These are phyloP conservation scores for Pyrus betulifolia DNA, from an alignment of 306 rosid genomes.

Conservation along the genomic window DNA sequence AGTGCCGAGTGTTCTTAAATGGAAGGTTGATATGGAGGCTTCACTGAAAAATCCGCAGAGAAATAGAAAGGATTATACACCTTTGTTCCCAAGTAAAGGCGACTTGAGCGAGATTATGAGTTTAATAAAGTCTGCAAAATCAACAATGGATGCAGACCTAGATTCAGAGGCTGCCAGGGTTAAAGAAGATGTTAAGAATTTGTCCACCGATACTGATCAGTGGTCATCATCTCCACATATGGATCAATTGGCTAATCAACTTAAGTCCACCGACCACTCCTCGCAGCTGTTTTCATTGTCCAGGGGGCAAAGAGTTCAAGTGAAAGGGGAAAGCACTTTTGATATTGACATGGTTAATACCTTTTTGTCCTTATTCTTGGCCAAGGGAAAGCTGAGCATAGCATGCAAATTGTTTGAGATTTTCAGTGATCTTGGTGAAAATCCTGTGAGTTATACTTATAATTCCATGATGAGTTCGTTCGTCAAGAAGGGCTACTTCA, in stretches of 20 bases:
- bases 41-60: slow-evolving; percentile 45
- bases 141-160: neutral
- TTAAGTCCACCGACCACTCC: slow-evolving; percentile 22
- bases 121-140: slow-evolving; percentile 27
- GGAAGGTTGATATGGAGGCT: slow-evolving; percentile 78
- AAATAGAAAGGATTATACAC: slow-evolving; percentile 50
- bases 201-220: slow-evolving; percentile 25
- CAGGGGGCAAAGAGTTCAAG: slow-evolving; percentile 60
- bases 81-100: slow-evolving; percentile 56
- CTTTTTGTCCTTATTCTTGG: no score
- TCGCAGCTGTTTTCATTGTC: slow-evolving; percentile 36
- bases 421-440: no score
- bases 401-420: no score
- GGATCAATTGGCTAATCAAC: slow-evolving; percentile 61
- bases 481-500: no score
- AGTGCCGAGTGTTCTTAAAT: slow-evolving; percentile 59
- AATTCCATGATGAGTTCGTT: no score
- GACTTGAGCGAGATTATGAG: slow-evolving; percentile 49
- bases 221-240: slow-evolving; percentile 82
- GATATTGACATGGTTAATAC: no score
- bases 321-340: slow-evolving; percentile 17
- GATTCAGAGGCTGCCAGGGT: slow-evolving; percentile 16
- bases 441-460: no score
- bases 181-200: slow-evolving; percentile 15
- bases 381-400: no score